Base-by-base conservation (phyloP, 2,329 filamentous ascomycete species). In the Aspergillus pseudoviridinutans region DNA sequence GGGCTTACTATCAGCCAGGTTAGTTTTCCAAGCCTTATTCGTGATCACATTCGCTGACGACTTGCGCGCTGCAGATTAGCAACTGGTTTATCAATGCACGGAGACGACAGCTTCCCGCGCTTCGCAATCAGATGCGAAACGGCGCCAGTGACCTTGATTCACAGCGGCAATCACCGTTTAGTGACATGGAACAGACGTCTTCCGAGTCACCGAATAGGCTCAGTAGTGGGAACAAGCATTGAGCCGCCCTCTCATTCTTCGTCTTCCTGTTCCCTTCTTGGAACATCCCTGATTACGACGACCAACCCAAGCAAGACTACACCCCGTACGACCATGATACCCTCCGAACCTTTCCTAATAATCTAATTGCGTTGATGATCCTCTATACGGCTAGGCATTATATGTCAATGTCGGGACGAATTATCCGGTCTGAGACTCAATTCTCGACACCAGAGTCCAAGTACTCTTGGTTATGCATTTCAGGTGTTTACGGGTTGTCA, bases 1-100 rank as follows among this genome's bases (percentile, higher is more conserved):
- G 86, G 86, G 0, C 78, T 96, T 28, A 88, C 90, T 55, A 87
- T 95, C 78, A 92, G 88, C 57, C 78, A 80, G 74, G 78, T 80
- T 68, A 62, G 72, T 58, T 22, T 12, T 22, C 17, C 32, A 35
- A 5, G 12, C 12, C 14, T 24, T 28, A 25, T 38, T 49, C 20
- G 60, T 55, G 44, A 22, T 51, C 14, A 10, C 28, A 41, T 50
- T 8, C 38, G 32, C 62, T 61, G 27, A 63, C 38, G 50, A 10
- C 20, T 50, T 28, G 53, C 51, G 20, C n/a, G 22, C 12, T 54
- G 29, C 52, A 81, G 79, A 79, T 81, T 51, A 81, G 79, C 61
- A 81, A 81, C 60, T 81, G 79, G 79, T 81, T 81, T 58, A 81
- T 81, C 59, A 81, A 81, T 59, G 79, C 79, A 6, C 68, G 79